phyloP scores from a whole-genome alignment of 192 early-diverging fungal species.

The Umbelopsis ramanniana region DNA sequence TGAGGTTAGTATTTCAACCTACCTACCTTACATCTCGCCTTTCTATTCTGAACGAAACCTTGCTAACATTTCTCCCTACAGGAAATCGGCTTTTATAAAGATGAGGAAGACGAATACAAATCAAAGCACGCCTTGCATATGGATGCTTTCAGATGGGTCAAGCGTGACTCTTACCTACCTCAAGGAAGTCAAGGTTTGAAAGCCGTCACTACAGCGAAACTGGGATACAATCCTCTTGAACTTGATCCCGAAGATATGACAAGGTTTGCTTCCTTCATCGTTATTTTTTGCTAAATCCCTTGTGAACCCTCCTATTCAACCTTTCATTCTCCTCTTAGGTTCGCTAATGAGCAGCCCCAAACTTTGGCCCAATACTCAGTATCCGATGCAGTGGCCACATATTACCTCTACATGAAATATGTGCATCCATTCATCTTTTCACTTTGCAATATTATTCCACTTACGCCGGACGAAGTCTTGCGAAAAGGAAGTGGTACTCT shows the following conservation, averaged over 20 bases:
- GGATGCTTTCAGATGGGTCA: conserved; percentile 98
- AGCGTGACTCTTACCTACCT: conserved; percentile 96
- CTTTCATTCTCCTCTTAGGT: conserved; percentile 46
- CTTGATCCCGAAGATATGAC: conserved; percentile 99
- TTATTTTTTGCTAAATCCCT: background rate
- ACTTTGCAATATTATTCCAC: conserved; percentile 98
- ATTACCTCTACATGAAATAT: conserved; percentile 99
- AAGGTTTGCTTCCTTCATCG: conserved; percentile 41
- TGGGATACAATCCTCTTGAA: conserved; percentile 98
- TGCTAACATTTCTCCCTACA: conserved; percentile 33
- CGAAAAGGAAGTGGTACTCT: conserved; percentile 96
- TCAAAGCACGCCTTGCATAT: conserved; percentile 87
- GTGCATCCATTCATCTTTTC: conserved; percentile 99
- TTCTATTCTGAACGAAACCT: background rate
- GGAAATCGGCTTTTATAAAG: conserved; percentile 88
- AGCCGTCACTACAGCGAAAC: conserved; percentile 93
- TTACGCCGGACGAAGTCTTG: conserved; percentile 96
- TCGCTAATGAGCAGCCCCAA: conserved; percentile 90
- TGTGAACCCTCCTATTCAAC: background rate
- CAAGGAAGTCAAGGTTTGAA: conserved; percentile 97
- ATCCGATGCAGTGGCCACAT: conserved; percentile 99
- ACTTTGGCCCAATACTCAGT: conserved; percentile 97
- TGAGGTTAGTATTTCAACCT: conserved; percentile 50
- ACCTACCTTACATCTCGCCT: background rate
- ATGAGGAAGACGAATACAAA: conserved; percentile 85